Conservation (phyloP, 2,329 filamentous ascomycete genomes). For the Didymosphaeria variabile region DNA sequence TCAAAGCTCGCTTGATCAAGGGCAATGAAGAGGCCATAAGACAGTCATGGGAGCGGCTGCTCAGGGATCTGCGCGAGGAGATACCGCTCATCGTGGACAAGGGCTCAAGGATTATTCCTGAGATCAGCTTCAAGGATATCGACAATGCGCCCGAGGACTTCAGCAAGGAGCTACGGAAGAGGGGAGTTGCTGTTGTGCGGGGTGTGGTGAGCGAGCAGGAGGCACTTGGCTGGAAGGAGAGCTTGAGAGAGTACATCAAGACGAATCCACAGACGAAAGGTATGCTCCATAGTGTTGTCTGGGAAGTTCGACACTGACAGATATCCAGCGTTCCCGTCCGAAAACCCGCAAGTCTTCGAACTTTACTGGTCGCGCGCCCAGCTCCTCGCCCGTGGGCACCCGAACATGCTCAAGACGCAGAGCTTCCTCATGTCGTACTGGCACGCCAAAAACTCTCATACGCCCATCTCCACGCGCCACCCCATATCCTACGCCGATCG, state of each 20-base stretch:
- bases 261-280: conserved; percentile 57
- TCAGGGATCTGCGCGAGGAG: conserved; percentile 54
- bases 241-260: conserved; percentile 55
- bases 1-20: conserved; percentile 56
- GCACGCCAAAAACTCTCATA: conserved; percentile 55
- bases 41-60: conserved; percentile 58
- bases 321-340: conserved; percentile 55
- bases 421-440: conserved; percentile 60
- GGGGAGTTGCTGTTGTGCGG: conserved; percentile 60
- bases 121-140: conserved; percentile 59
- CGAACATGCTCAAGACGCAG: conserved; percentile 57
- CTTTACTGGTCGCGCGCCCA: conserved; percentile 61
- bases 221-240: conserved; percentile 56
- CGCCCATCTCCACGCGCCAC: conserved; percentile 55
- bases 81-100: conserved; percentile 55
- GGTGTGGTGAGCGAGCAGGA: conserved; percentile 56
- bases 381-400: conserved; percentile 57
- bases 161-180: conserved; percentile 65
- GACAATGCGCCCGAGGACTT: conserved; percentile 63
- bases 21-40: conserved; percentile 59
- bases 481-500: conserved; percentile 60
- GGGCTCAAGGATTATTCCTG: conserved; percentile 55
- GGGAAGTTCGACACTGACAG: conserved; percentile 18
- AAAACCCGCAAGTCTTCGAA: conserved; percentile 61
- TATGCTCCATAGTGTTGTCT: conserved; percentile 7